Evolutionary conservation across 2,329 filamentous ascomycete genomes (phyloP), one percentile per base, ranked within the genome.

Genomic region (Colletotrichum endophyticum): DNA sequence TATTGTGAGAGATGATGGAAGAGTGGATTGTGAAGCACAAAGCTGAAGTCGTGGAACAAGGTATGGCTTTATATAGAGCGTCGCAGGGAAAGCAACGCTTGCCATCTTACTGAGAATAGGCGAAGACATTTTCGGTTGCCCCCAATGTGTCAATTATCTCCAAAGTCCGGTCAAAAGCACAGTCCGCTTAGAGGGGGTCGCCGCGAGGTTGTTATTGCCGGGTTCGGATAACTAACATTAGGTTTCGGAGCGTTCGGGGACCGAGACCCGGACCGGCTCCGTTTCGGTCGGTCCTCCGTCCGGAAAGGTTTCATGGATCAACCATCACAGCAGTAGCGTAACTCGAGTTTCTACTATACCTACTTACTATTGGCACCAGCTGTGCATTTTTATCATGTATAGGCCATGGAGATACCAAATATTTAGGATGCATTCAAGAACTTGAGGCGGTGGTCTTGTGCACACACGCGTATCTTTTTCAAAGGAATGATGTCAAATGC

Each of bases 231-330:
- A 19, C n/a, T 22, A 66, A n/a, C 2, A 5, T 34, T 32, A n/a
- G n/a, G 69, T 71, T 53, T 71, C 69, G 69, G 69, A 16, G 36
- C 28, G n/a, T 61, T 71, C 69, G 69, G 69, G 39, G 39, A 13
- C 69, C 59, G 68, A 64, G 30, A n/a, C n/a, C 62, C 1, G 34
- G 22, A n/a, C 13, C 15, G 6, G 34, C 22, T 53, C 11, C 44
- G 44, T 13, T 13, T 30, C 8, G 25, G 56, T n/a, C 56, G 15
- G 56, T 9, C 15, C 22, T 59, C 56, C 27, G n/a, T 28, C 8
- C 15, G 5, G 8, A 16, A 59, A 9, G 3, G n/a, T 8, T 22
- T 5, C 11, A 22, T 53, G n/a, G 1, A 53, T 22, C 11, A 8
- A 22, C n/a, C 19, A 49, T 12, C 19, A 13, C 44, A 49, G 19